Evolutionary conservation across 148 eudicot genomes (phyloP).

Genomic region (Cornus florida): DNA sequence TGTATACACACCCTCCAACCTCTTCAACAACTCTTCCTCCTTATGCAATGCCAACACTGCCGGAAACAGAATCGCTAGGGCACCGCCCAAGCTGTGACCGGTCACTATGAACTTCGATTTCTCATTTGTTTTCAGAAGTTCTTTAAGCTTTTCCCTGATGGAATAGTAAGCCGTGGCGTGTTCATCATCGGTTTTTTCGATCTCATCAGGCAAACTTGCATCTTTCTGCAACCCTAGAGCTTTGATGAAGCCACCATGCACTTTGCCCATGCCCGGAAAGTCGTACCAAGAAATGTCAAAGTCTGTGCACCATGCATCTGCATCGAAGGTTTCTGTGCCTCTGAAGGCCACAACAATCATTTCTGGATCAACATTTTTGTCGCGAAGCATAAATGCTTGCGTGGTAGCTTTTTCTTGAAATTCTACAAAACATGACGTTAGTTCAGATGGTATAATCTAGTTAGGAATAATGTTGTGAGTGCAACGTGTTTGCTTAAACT

Average conservation of each 20-base stretch:
- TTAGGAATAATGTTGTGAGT: too few relatives aligned
- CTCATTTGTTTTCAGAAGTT: conserved; percentile 20
- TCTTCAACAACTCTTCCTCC: conserved; percentile 39
- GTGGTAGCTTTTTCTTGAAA: conserved; percentile 40
- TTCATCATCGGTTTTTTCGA: conserved; percentile 15
- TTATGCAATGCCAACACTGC: conserved; percentile 51
- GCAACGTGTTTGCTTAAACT: too few relatives aligned
- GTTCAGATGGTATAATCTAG: too few relatives aligned
- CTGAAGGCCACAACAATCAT: conserved; percentile 56
- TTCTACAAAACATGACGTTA: conserved; percentile 28
- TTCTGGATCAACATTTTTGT: conserved; percentile 28
- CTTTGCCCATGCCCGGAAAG: conserved; percentile 45
- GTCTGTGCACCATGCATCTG: conserved; percentile 68
- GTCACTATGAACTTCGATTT: conserved; percentile 55
- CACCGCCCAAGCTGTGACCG: conserved; percentile 89
- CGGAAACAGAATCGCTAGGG: conserved; percentile 64
- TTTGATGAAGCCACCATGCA: conserved; percentile 68
- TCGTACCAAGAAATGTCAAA: conserved; percentile 64
- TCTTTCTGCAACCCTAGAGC: conserved; percentile 63
- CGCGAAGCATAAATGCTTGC: conserved; percentile 54
- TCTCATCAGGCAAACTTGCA: conserved; percentile 36
- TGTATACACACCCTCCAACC: conserved; percentile 58
- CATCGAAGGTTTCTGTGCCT: conserved; percentile 65
- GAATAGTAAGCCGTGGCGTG: conserved; percentile 44
- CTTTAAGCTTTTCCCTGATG: conserved; percentile 44